Evolutionary conservation across 2,329 filamentous ascomycete species (phyloP).

Genomic region (Fusarium sp.): DNA sequence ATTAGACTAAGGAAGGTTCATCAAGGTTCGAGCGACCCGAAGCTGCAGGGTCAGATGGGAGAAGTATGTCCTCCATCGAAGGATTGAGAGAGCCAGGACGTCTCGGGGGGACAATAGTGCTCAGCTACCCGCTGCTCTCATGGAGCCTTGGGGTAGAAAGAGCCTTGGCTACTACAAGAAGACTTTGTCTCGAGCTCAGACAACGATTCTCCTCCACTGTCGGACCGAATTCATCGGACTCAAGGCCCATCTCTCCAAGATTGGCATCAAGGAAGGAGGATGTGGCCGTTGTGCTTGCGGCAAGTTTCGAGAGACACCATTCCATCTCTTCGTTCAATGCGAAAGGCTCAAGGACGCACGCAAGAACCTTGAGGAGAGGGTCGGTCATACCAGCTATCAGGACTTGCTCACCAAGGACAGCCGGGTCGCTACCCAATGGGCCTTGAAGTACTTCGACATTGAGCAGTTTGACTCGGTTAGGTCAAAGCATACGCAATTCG

Average conservation of each 20-base stretch:
- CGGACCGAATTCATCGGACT: constrained; percentile 12
- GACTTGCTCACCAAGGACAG: background rate
- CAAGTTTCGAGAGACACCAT: background rate
- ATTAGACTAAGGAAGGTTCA: background rate
- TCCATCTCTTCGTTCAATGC: background rate
- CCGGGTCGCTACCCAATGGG: background rate
- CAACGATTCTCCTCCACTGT: constrained; percentile 18
- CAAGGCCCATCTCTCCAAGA: background rate
- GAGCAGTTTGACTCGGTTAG: background rate
- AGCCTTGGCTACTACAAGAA: background rate
- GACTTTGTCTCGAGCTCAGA: background rate
- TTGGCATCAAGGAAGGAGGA: background rate
- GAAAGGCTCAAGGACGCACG: background rate
- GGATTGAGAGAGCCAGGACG: background rate
- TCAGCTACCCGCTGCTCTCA: background rate
- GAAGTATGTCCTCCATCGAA: background rate
- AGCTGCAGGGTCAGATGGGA: background rate
- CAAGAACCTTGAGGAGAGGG: background rate
- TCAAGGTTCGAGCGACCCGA: background rate
- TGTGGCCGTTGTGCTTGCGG: background rate
- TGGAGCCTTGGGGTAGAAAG: background rate
- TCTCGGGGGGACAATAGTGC: background rate
- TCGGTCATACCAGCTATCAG: background rate
- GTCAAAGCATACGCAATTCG: background rate
- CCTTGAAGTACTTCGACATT: constrained; percentile 1